phyloP scores from a whole-genome alignment of 192 early-diverging fungal species.

The Umbelopsis ramanniana region DNA sequence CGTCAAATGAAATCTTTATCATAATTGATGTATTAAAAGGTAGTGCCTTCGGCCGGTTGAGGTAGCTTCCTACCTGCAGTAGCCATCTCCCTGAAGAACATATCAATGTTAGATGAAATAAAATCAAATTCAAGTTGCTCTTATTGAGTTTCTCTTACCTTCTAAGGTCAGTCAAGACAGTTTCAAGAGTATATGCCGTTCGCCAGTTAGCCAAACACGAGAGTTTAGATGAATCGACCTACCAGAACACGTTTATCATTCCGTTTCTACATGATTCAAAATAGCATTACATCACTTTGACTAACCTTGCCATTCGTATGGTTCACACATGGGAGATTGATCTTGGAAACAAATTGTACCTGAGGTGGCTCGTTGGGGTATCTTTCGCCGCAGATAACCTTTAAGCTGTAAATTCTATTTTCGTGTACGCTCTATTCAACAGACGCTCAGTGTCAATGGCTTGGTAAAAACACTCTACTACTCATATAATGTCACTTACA shows the following conservation, averaged over 20 bases:
- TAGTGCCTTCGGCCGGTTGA: conserved; percentile 87
- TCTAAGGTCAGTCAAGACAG: conserved; percentile 80
- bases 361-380: conserved; percentile 87
- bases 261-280: neutral
- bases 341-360: conserved; percentile 79
- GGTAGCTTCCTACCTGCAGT: conserved; percentile 79
- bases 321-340: conserved; percentile 90
- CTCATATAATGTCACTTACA: conserved; percentile 47
- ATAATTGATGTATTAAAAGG: conserved; percentile 40
- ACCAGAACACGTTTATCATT: neutral
- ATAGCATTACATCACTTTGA: neutral
- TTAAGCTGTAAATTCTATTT: conserved; percentile 93
- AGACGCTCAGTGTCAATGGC: neutral
- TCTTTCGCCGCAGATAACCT: conserved; percentile 78
- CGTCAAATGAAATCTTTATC: neutral
- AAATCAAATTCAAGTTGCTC: neutral
- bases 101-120: neutral
- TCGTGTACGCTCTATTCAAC: conserved; percentile 86
- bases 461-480: no score
- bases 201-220: conserved; percentile 87
- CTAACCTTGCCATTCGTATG: conserved; percentile 75
- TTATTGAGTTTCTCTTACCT: conserved; percentile 52
- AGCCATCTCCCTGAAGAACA: conserved; percentile 81
- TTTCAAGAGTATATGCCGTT: conserved; percentile 75
- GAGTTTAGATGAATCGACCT: conserved; percentile 73